A percentile compares a stretch with the other conserved stretches of the same genome.
Conservation (phyloP, 352 stramenopile genomes). For the Phytophthora pseudosyringae region DNA sequence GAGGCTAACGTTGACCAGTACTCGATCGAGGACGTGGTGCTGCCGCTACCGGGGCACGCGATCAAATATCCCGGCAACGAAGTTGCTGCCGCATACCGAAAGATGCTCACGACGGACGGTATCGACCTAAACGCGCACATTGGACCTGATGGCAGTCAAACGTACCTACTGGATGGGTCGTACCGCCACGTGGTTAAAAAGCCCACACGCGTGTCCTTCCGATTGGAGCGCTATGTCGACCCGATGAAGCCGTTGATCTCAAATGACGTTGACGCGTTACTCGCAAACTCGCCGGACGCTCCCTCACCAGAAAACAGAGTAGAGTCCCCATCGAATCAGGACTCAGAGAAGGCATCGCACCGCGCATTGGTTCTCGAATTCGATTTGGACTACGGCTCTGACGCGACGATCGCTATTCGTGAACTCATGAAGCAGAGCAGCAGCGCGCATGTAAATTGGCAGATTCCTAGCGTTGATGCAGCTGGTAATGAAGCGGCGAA, state of each 20-base stretch:
- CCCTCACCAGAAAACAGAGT: not conserved
- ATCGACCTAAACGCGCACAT: conserved; percentile 66
- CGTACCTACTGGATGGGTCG: conserved; percentile 83
- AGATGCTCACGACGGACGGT: conserved; percentile 61
- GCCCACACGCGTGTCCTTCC: conserved; percentile 80
- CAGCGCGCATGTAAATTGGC: conserved; percentile 77
- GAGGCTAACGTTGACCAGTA: conserved; percentile 89
- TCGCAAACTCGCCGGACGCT: conserved; percentile 21
- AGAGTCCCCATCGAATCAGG: conserved; percentile 8
- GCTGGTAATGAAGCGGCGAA: conserved; percentile 10
- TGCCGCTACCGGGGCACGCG: conserved; percentile 93
- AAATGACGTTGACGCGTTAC: conserved; percentile 87
- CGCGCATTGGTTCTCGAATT: conserved; percentile 67
- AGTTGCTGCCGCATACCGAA: conserved; percentile 52
- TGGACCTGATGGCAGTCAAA: conserved; percentile 47
- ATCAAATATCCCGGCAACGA: conserved; percentile 87
- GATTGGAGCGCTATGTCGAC: conserved; percentile 90
- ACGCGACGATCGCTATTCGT: conserved; percentile 94
- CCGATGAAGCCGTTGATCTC: conserved; percentile 87
- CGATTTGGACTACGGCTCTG: conserved; percentile 61
- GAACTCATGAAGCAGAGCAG: conserved; percentile 95
- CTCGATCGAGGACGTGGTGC: conserved; percentile 93
- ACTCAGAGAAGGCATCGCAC: conserved; percentile 22
- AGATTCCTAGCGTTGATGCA: conserved; percentile 24
- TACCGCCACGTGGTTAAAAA: conserved; percentile 94